phyloP scores from a whole-genome alignment of 768 basidiomycete species.

The Galerina marginata region DNA sequence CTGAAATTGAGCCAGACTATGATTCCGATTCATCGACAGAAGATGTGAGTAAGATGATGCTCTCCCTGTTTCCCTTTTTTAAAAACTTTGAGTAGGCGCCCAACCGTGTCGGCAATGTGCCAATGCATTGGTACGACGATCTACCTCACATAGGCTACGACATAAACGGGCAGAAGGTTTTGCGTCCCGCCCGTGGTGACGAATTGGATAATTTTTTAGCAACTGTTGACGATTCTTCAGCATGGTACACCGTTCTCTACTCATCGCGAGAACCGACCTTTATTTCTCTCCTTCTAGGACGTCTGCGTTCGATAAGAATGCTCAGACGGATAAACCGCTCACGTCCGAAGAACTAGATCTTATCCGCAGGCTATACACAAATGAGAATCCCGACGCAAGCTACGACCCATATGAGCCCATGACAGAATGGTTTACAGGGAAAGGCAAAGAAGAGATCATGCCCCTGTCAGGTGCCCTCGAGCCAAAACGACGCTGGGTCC shows the following conservation, averaged over 20 bases:
- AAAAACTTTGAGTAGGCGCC: slow-evolving; percentile 65
- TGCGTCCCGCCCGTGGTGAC: slow-evolving; percentile 93
- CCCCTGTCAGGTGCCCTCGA: slow-evolving; percentile 90
- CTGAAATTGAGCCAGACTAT: slow-evolving; percentile 89
- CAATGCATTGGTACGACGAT: slow-evolving; percentile 99
- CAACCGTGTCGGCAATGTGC: slow-evolving; percentile 95
- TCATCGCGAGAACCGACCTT: not conserved
- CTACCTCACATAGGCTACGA: slow-evolving; percentile 98
- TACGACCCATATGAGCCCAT: slow-evolving; percentile 96
- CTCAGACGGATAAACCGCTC: slow-evolving; percentile 85
- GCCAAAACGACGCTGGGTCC: slow-evolving; percentile 95
- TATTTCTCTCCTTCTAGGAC: slow-evolving; percentile 58
- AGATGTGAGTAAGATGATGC: slow-evolving; percentile 61
- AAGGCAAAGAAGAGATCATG: slow-evolving; percentile 94
- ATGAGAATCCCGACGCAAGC: slow-evolving; percentile 87
- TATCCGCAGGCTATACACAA: slow-evolving; percentile 86
- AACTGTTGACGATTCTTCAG: slow-evolving; percentile 88
- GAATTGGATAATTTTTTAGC: slow-evolving; percentile 96
- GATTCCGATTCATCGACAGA: slow-evolving; percentile 93
- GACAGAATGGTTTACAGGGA: slow-evolving; percentile 96
- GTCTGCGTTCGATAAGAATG: slow-evolving; percentile 87
- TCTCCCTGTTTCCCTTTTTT: not conserved
- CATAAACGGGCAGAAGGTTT: slow-evolving; percentile 91
- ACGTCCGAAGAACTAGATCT: slow-evolving; percentile 93
- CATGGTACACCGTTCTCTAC: slow-evolving; percentile 67